These are phyloP conservation scores for Trichoderma citrinoviride DNA, from an alignment of 2,329 filamentous ascomycete species.

Conservation along the genomic window DNA sequence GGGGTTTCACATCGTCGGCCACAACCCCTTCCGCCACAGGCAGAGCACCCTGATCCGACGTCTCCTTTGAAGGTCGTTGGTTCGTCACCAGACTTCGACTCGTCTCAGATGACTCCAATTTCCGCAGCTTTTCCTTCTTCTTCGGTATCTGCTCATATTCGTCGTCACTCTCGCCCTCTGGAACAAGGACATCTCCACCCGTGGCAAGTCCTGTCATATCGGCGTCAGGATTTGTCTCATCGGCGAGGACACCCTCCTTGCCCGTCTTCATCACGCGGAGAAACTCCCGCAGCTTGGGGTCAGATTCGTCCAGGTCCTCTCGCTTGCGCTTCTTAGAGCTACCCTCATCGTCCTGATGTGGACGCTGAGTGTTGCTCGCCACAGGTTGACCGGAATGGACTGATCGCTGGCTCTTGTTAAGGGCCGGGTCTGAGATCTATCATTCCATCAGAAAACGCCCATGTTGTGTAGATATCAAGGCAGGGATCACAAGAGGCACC, in stretches of 20 bases:
- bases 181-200: constrained; percentile 37
- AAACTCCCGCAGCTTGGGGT: constrained; percentile 83
- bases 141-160: constrained; percentile 68
- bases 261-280: constrained; percentile 73
- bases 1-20: constrained; percentile 26
- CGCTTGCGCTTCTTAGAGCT: constrained; percentile 67
- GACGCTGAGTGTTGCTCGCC: constrained; percentile 17
- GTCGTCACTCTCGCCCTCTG: constrained; percentile 64
- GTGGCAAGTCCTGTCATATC: constrained; percentile 26
- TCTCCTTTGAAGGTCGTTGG: constrained; percentile 21
- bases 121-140: constrained; percentile 49
- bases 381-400: constrained; percentile 29
- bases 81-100: constrained; percentile 16
- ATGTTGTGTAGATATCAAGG: constrained; percentile 24
- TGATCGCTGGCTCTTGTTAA: constrained; percentile 31
- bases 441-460: constrained; percentile 39
- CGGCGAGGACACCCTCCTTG: constrained; percentile 36
- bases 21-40: constrained; percentile 16
- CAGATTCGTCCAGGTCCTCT: constrained; percentile 55
- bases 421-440: constrained; percentile 46
- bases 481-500: constrained; percentile 29
- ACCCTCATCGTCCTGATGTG: constrained; percentile 31
- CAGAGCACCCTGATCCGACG: constrained; percentile 1
- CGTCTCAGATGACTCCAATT: constrained; percentile 31
- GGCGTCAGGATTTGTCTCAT: constrained; percentile 30